Percentiles rank a stretch among this genome's conserved stretches.
Evolutionary conservation across 2,329 filamentous ascomycete genomes (phyloP).

Genomic region (Claviceps sp.): DNA sequence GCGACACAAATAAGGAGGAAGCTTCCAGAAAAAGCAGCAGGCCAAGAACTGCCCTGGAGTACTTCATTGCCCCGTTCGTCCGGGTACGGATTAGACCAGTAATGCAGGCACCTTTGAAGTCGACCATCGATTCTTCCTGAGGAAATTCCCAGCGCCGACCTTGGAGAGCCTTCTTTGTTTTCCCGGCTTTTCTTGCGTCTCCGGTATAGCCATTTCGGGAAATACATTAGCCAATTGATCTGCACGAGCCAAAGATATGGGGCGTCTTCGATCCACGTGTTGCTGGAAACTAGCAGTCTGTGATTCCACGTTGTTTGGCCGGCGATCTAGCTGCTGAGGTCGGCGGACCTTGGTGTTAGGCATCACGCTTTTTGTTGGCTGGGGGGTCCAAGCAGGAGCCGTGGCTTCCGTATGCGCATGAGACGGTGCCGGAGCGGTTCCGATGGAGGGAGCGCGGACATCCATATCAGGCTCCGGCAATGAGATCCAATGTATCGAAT

Average conservation of each 20-base stretch:
- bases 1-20: background rate
- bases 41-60: background rate
- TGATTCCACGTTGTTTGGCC: slow-evolving; percentile 11
- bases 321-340: background rate
- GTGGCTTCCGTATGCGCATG: background rate
- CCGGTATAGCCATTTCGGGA: slow-evolving; percentile 11
- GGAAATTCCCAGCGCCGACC: slow-evolving; percentile 10
- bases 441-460: background rate
- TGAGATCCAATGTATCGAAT: slow-evolving; percentile 5
- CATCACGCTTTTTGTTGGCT: background rate
- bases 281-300: slow-evolving; percentile 7
- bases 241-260: slow-evolving; percentile 6
- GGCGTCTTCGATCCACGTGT: slow-evolving; percentile 4
- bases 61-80: no score
- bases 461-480: slow-evolving; percentile 3
- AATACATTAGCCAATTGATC: slow-evolving; percentile 13
- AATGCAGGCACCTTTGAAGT: slow-evolving; percentile 10
- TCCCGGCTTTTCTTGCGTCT: slow-evolving; percentile 8
- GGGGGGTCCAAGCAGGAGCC: background rate
- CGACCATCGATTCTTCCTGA: slow-evolving; percentile 14
- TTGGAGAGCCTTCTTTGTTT: slow-evolving; percentile 21
- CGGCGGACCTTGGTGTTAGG: no score
- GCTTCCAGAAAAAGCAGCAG: background rate
- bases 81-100: slow-evolving; percentile 2
- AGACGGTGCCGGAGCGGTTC: background rate